Evolutionary conservation across 106 monocot species (phyloP), one percentile per base, ranked within the genome.

Genomic region (Vanilla planifolia): DNA sequence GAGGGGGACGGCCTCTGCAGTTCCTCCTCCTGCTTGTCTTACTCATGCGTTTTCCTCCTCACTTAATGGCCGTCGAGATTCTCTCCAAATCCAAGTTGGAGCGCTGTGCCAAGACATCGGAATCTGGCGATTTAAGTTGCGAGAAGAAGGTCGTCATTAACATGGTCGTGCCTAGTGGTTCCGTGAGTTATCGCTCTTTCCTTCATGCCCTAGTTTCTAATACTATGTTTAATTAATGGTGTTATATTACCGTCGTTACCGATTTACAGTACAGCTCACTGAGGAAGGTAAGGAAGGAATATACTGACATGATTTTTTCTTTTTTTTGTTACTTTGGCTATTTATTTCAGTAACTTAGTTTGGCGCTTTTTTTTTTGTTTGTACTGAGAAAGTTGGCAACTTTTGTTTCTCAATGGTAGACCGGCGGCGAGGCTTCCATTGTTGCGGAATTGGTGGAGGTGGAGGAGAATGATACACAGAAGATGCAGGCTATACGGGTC

Each of bases 61-160:
- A 35, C 2, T 42, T 57, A 9, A 47, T 13, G 21, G 67, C 73
- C 23, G 36, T 74, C 24, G 89, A 95, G 43, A 84, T 95, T 53
- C 89, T 95, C 51, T 77, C 94, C 33, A 95, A 95, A 56, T 95
- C 86, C 30, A 75, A 73, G 47, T 62, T 95, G 32, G 86, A 95
- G 83, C 47, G 63, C 22, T 95, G 94, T 75, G 32, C 40, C 53
- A 73, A 64, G 64, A 28, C 16, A 51, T 86, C 89, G 21, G 86
- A 69, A 0, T 61, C 77, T 29, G 83, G 76, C 45, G 48, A 74
- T 2, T 64, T 95, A 24, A 67, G 76, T 45, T 95, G 94, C 73
- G 60, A 71, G 57, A 76, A 72, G 55, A 95, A 95, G 75, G 61
- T 95, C 39, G 86, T 95, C 66, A 35, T 95, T 75, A 79, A 95